Evolutionary conservation across 2,329 filamentous ascomycete genomes (phyloP).

Genomic region (Blastomyces emzantsi): DNA sequence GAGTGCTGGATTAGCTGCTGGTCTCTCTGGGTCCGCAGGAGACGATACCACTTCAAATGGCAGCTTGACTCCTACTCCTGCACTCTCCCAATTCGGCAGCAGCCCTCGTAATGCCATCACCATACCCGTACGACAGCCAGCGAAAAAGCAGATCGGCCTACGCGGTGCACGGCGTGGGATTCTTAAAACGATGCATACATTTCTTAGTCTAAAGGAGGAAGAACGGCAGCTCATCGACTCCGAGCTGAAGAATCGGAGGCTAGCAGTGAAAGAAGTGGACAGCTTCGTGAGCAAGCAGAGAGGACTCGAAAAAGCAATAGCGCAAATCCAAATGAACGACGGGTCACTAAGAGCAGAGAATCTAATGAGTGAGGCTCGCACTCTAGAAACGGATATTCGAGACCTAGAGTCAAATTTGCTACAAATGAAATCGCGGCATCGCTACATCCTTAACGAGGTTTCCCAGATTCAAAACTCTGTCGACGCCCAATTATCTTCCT

Average conservation of each 20-base stretch:
- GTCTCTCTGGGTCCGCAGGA: conserved; percentile 31
- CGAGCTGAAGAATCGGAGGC: conserved; percentile 38
- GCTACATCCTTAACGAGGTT: conserved; percentile 44
- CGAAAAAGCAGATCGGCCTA: conserved; percentile 42
- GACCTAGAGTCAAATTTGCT: conserved; percentile 48
- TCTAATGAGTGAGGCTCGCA: conserved; percentile 43
- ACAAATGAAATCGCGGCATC: conserved; percentile 48
- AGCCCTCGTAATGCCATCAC: conserved; percentile 28
- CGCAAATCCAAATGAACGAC: conserved; percentile 39
- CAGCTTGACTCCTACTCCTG: conserved; percentile 33
- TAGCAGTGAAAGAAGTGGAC: conserved; percentile 44
- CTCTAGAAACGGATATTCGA: conserved; percentile 48
- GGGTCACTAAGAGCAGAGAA: conserved; percentile 37
- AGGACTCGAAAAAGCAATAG: conserved; percentile 44
- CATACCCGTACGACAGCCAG: conserved; percentile 32
- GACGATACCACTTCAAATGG: conserved; percentile 41
- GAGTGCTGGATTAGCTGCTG: conserved; percentile 47
- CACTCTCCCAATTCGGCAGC: conserved; percentile 17
- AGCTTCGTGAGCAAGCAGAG: conserved; percentile 42
- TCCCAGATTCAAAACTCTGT: conserved; percentile 48
- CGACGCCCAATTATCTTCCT: conserved; percentile 51
- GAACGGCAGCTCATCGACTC: conserved; percentile 44
- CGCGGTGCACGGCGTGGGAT: conserved; percentile 48
- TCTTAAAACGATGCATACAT: conserved; percentile 46
- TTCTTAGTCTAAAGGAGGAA: conserved; percentile 48